Evolutionary conservation across 2,329 filamentous ascomycete species (phyloP), one percentile per base, ranked within the genome.

Genomic region (Ustulina deusta): DNA sequence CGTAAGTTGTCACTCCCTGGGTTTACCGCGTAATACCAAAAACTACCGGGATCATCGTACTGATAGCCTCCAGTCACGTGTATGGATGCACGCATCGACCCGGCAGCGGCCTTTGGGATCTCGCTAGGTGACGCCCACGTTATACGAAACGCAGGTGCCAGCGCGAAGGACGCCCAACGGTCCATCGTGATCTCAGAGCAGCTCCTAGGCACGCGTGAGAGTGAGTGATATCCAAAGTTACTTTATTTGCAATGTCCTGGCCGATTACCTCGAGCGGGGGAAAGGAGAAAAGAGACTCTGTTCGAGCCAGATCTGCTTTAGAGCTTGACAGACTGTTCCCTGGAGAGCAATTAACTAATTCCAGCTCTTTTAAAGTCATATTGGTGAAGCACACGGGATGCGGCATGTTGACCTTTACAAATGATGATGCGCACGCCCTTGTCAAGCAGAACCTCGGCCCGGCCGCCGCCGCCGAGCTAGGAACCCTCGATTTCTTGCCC

Each of bases 141-240:
- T 36, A 90, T 94, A 67, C 88, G 92, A 66, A 94, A 94, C 71
- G 91, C 90, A 10, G 90, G 90, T 2, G 91, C 83, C 0, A 89
- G 86, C 17, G 90, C 87, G 1, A 81, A 83, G 42, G 92, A 95
- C 64, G 91, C 90, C 0, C 83, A 94, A 7, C 89, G 93, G 58
- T 92, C 89, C 22, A 86, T 96, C 63, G 79, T 95, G 68, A 93
- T 96, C 74, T 94, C 91, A 0, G 85, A 96, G 80, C 92, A 95
- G 77, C 83, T 95, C 7, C 85, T 96, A 0, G 91, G 90, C 9
- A 96, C 93, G 0, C 84, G 85, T 1, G 92, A 95, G 78, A 89
- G 68, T 70, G 25, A 70, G 68, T 68, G 20, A 42, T 27, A 34
- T 49, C 29, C 27, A 36, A 10, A 20, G 6, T n/a, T 25, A 17